Evolutionary conservation across 1,139 yeast species (phyloP).

Genomic region (Keqinozyma sinolaborantium): DNA sequence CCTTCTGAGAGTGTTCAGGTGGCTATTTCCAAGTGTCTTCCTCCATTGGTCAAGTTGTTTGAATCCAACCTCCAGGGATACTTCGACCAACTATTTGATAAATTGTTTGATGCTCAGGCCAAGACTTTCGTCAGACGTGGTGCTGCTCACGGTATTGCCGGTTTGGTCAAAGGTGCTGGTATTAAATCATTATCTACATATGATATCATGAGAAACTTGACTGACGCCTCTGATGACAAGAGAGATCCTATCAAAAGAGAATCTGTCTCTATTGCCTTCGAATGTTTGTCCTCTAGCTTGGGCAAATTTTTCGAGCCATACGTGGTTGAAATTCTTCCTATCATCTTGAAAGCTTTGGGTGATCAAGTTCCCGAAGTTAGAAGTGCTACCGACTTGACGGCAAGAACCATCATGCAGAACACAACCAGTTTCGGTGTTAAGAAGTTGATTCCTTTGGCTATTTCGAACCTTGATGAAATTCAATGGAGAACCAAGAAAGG

Average conservation of each 20-base stretch:
- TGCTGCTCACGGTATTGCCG: constrained; percentile 95
- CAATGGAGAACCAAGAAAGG: constrained; percentile 98
- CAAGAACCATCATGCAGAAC: constrained; percentile 82
- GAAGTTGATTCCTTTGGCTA: constrained; percentile 85
- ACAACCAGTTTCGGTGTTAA: constrained; percentile 93
- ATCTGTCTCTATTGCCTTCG: constrained; percentile 85
- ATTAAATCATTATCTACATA: constrained; percentile 69
- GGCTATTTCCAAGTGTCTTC: constrained; percentile 81
- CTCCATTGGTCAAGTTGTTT: constrained; percentile 71
- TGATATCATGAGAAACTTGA: constrained; percentile 71
- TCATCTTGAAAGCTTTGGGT: constrained; percentile 76
- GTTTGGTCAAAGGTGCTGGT: constrained; percentile 88
- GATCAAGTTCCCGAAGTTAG: constrained; percentile 84
- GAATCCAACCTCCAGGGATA: constrained; percentile 47
- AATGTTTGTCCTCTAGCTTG: constrained; percentile 73
- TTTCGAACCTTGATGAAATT: constrained; percentile 79
- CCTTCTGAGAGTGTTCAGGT: constrained; percentile 88
- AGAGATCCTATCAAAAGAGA: constrained; percentile 74
- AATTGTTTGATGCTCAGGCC: constrained; percentile 50
- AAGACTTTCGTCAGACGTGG: constrained; percentile 70
- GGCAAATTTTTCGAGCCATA: constrained; percentile 89
- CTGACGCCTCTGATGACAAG: constrained; percentile 89
- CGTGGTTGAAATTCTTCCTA: constrained; percentile 82
- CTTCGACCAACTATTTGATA: constrained; percentile 55
- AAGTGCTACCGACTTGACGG: constrained; percentile 83